A percentile compares a stretch with the other conserved stretches of the same genome.
Conservation (phyloP, 495 filamentous ascomycete genomes). For the Penicillium desertorum region DNA sequence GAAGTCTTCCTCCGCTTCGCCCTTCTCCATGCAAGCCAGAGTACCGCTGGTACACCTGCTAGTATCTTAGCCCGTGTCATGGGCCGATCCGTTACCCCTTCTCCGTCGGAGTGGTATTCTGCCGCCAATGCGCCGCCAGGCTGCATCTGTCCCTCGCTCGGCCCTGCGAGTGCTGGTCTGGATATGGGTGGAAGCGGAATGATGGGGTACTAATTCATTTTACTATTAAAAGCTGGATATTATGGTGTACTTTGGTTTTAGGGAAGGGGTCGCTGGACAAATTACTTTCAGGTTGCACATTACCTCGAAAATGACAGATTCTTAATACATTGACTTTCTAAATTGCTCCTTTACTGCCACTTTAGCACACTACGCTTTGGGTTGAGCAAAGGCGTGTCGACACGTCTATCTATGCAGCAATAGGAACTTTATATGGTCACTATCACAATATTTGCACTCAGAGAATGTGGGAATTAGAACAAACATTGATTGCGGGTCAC, state of each 20-base stretch:
- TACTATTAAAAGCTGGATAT: neutral
- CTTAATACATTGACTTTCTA: neutral
- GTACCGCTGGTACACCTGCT: conserved; percentile 16
- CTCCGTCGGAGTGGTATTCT: conserved; percentile 18
- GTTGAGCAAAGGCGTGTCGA: too few species aligned
- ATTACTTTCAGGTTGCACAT: conserved; percentile 3
- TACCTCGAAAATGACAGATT: neutral
- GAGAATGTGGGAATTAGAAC: too few species aligned
- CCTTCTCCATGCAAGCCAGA: conserved; percentile 57
- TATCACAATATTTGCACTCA: too few species aligned
- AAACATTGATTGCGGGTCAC: too few species aligned
- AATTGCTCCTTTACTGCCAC: neutral
- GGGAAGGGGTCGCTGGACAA: neutral
- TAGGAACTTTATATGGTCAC: too few species aligned
- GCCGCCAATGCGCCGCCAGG: conserved; percentile 22
- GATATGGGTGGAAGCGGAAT: conserved; percentile 17
- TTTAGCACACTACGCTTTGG: too few species aligned
- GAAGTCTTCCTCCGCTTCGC: conserved; percentile 88
- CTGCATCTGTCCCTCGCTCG: conserved; percentile 29
- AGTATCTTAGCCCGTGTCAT: conserved; percentile 26
- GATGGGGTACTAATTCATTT: conserved; percentile 10
- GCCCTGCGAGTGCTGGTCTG: conserved; percentile 8
- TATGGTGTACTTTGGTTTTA: conserved; percentile 10
- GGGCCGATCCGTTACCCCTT: conserved; percentile 20
- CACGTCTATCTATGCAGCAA: too few species aligned